These are phyloP conservation scores for Rhodamnia rubescens DNA, from an alignment of 345 rosid genomes.

Conservation along the genomic window DNA sequence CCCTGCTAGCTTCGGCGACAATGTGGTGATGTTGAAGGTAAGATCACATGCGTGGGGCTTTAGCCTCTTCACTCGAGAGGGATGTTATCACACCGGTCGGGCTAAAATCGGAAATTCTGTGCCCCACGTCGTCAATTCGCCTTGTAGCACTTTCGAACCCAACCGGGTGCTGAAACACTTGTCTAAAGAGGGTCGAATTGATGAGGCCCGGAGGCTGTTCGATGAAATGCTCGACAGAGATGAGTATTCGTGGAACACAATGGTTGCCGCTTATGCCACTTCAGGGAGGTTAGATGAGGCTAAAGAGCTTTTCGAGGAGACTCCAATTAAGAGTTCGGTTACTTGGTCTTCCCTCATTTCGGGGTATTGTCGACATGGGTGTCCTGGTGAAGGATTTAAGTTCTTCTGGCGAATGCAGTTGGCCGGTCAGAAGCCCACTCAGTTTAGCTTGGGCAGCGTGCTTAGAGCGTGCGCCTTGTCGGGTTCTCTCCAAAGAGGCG, in stretches of 20 bases:
- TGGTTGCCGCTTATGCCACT: slow-evolving; percentile 60
- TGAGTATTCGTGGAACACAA: slow-evolving; percentile 77
- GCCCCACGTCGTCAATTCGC: slow-evolving; percentile 2
- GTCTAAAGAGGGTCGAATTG: slow-evolving; percentile 38
- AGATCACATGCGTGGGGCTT: neutral
- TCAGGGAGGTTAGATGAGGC: slow-evolving; percentile 64
- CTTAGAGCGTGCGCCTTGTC: slow-evolving; percentile 44
- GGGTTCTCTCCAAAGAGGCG: slow-evolving; percentile 42
- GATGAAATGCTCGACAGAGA: slow-evolving; percentile 58
- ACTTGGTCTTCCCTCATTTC: slow-evolving; percentile 81
- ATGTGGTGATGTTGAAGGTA: neutral
- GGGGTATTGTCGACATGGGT: slow-evolving; percentile 47
- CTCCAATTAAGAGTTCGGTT: slow-evolving; percentile 49
- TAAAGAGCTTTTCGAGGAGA: slow-evolving; percentile 21
- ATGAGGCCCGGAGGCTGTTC: slow-evolving; percentile 67
- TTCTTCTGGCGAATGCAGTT: slow-evolving; percentile 63
- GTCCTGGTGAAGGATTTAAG: slow-evolving; percentile 42
- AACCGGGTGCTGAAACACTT: slow-evolving; percentile 28
- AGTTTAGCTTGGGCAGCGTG: slow-evolving; percentile 62
- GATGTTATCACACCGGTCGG: neutral
- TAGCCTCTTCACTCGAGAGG: neutral
- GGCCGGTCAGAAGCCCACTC: slow-evolving; percentile 41
- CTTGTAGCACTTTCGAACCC: slow-evolving; percentile 19
- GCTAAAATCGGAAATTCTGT: neutral
- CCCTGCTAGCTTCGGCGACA: neutral